These are phyloP conservation scores for Cladophialophora yegresii DNA, from an alignment of 2,329 filamentous ascomycete species.

Conservation along the genomic window DNA sequence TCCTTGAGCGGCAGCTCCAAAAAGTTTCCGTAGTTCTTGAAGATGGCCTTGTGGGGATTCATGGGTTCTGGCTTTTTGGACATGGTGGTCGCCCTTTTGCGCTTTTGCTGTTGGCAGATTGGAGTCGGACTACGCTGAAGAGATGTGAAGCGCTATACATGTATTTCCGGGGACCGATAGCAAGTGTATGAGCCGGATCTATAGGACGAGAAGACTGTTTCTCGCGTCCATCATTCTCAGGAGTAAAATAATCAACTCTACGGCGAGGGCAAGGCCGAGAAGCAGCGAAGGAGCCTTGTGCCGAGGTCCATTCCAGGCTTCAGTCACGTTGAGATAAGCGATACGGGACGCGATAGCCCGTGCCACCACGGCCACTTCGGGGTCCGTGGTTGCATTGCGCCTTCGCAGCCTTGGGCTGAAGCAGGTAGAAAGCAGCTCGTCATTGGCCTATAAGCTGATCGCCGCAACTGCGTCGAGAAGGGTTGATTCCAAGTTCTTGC, in stretches of 20 bases:
- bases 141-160: not conserved
- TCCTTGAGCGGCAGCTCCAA: constrained; percentile 21
- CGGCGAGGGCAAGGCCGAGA: not conserved
- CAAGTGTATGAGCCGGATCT: not conserved
- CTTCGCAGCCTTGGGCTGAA: not conserved
- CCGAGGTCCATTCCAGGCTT: constrained; percentile 2
- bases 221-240: not conserved
- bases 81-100: constrained; percentile 4
- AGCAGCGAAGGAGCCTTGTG: not conserved
- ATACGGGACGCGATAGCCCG: not conserved
- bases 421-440: constrained; percentile 1
- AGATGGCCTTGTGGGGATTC: constrained; percentile 15
- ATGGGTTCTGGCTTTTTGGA: constrained; percentile 4
- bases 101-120: not conserved
- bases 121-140: not conserved
- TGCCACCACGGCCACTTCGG: not conserved
- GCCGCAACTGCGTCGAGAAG: not conserved
- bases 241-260: not conserved
- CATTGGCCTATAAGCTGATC: constrained; percentile 4
- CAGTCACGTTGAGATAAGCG: constrained; percentile 15
- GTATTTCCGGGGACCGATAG: not conserved
- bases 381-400: constrained; percentile 6
- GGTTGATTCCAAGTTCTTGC: not conserved
- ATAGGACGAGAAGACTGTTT: not conserved
- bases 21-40: constrained; percentile 12